A percentile compares a stretch with the other conserved stretches of the same genome.
Conservation (phyloP, 1,139 yeast species). For the Chernovozyma aurita region DNA sequence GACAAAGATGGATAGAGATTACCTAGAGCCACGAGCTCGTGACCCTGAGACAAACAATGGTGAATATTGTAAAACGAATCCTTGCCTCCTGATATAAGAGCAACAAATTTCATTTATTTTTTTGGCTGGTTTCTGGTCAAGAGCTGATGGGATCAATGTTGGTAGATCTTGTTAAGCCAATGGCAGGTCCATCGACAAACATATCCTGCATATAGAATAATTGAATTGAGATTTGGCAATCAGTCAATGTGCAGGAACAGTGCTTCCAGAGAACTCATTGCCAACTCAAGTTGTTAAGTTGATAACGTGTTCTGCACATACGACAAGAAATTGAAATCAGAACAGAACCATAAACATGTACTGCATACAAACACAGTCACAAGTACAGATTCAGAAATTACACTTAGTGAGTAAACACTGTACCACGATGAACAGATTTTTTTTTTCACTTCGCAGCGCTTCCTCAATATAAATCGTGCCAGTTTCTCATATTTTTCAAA, state of each 20-base stretch:
- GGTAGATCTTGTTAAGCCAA: too few species aligned
- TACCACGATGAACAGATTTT: background rate
- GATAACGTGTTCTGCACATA: too few species aligned
- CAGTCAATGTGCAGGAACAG: too few species aligned
- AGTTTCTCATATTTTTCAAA: slow-evolving; percentile 1
- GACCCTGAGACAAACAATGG: slow-evolving; percentile 80
- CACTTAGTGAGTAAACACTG: background rate
- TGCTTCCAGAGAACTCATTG: too few species aligned
- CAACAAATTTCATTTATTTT: slow-evolving; percentile 94
- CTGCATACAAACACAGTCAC: background rate
- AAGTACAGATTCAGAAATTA: background rate
- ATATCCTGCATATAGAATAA: too few species aligned
- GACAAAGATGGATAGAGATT: slow-evolving; percentile 65
- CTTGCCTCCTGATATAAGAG: slow-evolving; percentile 91
- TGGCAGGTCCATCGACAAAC: too few species aligned
- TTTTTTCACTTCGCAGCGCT: background rate
- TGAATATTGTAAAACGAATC: slow-evolving; percentile 88
- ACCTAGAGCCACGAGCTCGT: slow-evolving; percentile 78
- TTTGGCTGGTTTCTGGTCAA: too few species aligned
- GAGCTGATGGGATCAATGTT: too few species aligned
- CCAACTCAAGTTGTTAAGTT: too few species aligned
- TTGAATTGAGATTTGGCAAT: too few species aligned
- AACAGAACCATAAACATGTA: background rate
- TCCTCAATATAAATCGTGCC: too few species aligned
- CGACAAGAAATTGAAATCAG: too few species aligned